Base-by-base conservation (phyloP, 1,284 basidiomycete species). In the Schizophyllum commune region DNA sequence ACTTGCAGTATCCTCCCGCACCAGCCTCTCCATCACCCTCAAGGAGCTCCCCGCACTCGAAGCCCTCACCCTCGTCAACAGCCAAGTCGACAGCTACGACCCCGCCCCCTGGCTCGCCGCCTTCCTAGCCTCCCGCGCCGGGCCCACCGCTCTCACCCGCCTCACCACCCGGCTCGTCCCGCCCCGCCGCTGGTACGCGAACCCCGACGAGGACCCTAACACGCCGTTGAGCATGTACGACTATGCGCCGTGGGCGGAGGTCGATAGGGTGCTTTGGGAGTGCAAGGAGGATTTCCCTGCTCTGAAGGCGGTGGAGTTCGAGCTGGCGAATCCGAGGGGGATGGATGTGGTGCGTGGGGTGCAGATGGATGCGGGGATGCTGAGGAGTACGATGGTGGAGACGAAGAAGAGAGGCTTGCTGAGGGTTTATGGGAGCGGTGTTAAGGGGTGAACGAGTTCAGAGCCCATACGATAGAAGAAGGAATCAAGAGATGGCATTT, bases 51-150 rank as follows among this genome's bases (percentile, higher is more conserved):
- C 39, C 39, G 39, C 39, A 2, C 39, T 47, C 39, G 39, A 47
- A 17, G 39, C 17, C 13, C 39, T 47, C 39, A 17, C 17, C 39
- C 39, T 47, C 39, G 39, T 47, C 13, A 47, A 47, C 39, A 47
- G 17, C 39, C 39, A 47, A 9, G 39, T 47, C 39, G 39, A 47
- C 17, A 47, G 13, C 13, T 47, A 47, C 39, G 39, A 47, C 17
- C 13, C 39, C 39, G 39, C 39, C 39, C 39, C 75, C 0, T 82
- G 80, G 81, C 66, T 83, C 5, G 79, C 80, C 5, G 70, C 81
- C 22, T 80, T 79, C 65, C 77, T 73, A 70, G 82, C 81, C 68
- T 82, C 80, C 6, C 74, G 75, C 4, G 71, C 74, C 1, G 80
- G 81, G 0, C 79, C 81, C 0, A 70, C 75, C 1, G 77, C 79